Evolutionary conservation across 768 basidiomycete species (phyloP).

Genomic region (Pulveroboletus frians): DNA sequence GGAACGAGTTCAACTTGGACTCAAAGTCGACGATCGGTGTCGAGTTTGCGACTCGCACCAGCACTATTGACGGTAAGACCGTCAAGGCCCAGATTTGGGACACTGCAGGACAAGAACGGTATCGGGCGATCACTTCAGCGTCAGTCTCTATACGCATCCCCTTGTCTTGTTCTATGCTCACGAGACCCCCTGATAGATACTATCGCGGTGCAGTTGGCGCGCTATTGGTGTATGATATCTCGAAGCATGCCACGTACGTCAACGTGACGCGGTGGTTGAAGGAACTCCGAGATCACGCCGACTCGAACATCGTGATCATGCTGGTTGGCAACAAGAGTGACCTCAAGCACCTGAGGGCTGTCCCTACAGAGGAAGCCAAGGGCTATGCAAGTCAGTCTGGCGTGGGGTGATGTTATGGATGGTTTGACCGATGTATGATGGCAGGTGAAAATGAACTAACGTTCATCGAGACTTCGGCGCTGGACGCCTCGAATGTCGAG

Average conservation of each 20-base stretch:
- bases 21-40: slow-evolving; percentile 99
- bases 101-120: slow-evolving; percentile 96
- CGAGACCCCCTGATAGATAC: slow-evolving; percentile 50
- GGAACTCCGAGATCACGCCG: slow-evolving; percentile 92
- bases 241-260: slow-evolving; percentile 90
- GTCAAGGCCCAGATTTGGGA: slow-evolving; percentile 99
- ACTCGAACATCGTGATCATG: slow-evolving; percentile 93
- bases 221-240: slow-evolving; percentile 89
- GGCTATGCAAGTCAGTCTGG: slow-evolving; percentile 69
- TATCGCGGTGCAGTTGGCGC: slow-evolving; percentile 96
- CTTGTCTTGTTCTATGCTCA: slow-evolving; percentile 2
- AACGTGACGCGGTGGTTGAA: slow-evolving; percentile 96
- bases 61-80: slow-evolving; percentile 93
- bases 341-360: slow-evolving; percentile 94
- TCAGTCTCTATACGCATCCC: slow-evolving; percentile 32
- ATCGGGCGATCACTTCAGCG: slow-evolving; percentile 97
- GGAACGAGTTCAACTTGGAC: slow-evolving; percentile 98
- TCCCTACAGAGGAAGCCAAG: slow-evolving; percentile 97
- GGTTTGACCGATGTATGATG: slow-evolving; percentile 1
- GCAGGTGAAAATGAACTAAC: slow-evolving; percentile 86
- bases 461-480: slow-evolving; percentile 98
- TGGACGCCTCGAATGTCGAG: slow-evolving; percentile 99
- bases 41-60: slow-evolving; percentile 95
- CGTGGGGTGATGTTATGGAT: neutral
- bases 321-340: slow-evolving; percentile 98